Percentiles rank a stretch among this genome's conserved stretches.
Evolutionary conservation across 2,329 filamentous ascomycete genomes (phyloP).

Genomic region (Fusarium guadeloupense): DNA sequence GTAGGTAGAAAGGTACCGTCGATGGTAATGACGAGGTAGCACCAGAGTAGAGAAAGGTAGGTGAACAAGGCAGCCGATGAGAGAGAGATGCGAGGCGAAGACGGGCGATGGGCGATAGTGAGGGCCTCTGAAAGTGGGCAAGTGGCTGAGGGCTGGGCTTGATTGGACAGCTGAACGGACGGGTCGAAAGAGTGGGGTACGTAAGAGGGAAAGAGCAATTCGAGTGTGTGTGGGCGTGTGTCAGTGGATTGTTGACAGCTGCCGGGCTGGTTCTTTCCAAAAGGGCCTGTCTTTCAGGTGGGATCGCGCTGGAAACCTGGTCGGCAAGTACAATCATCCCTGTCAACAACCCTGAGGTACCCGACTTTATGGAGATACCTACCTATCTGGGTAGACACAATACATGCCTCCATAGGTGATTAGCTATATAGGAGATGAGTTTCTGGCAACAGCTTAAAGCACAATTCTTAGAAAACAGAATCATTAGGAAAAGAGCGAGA

Average conservation of each 20-base stretch:
- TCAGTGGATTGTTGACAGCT: conserved; percentile 41
- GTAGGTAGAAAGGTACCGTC: conserved; percentile 20
- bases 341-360: conserved; percentile 8
- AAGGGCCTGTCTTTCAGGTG: conserved; percentile 40
- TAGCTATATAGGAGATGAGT: background rate
- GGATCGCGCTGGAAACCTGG: conserved; percentile 39
- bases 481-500: conserved; percentile 4
- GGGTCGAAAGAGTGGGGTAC: conserved; percentile 32
- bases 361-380: background rate
- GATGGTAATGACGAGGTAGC: conserved; percentile 34
- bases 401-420: too few relatives aligned
- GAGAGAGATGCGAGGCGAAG: conserved; percentile 41
- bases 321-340: conserved; percentile 24
- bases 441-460: background rate
- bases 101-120: conserved; percentile 38
- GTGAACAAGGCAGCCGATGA: conserved; percentile 38
- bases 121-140: conserved; percentile 36
- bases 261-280: conserved; percentile 38
- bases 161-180: conserved; percentile 7
- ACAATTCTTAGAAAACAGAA: background rate
- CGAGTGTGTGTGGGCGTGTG: conserved; percentile 39
- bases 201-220: conserved; percentile 32
- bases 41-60: conserved; percentile 26
- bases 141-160: conserved; percentile 13
- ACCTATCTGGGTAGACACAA: background rate